Base-by-base conservation (phyloP, 371 early-diverging fungal species). In the Circinella minor region DNA sequence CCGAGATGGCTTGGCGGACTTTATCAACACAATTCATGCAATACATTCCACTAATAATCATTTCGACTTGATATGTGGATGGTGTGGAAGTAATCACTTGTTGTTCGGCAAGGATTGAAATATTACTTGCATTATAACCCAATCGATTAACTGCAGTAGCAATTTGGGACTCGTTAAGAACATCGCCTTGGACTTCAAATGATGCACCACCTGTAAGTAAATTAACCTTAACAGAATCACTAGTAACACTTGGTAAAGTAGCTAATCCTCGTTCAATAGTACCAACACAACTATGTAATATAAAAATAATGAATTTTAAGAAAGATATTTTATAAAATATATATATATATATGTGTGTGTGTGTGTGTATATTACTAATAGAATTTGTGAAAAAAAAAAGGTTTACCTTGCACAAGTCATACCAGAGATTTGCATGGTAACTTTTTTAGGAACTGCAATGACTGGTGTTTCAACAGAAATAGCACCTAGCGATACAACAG, bases 381-480 rank as follows among this genome's bases (percentile, higher is more conserved):
- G 2, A 27, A n/a, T n/a, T 27, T 1, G 27, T 27, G 2, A 6
- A 43, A 43, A 43, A 6, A 43, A 43, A 43, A 43, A 3, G 27
- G 27, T 9, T 63, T 65, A 70, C 70, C 70, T 70, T 1, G 94
- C 84, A 71, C 94, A 94, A 11, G 93, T 92, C 94, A 95, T 93
- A 61, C 96, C 91, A 60, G 80, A 62, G 73, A 80, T 77, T 67
- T 49, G 68, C 55, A 91, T 72, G 13, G 72, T 82, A 7, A 86
- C 81, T 69, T 81, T 83, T 57, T 77, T 71, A 49, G 80, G 76
- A 9, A 55, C 60, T 8, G 81, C 70, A 9, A 72, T 61, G 4
- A 66, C 57, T 13, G 71, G 70, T 1, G 71, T 66, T n/a, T 73
- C 74, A 36, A 83, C 74, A 1, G 76, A 69, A 4, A 79, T 70